Evolutionary conservation across 139 green algal species (phyloP).

Genomic region (Chlorella sp.): DNA sequence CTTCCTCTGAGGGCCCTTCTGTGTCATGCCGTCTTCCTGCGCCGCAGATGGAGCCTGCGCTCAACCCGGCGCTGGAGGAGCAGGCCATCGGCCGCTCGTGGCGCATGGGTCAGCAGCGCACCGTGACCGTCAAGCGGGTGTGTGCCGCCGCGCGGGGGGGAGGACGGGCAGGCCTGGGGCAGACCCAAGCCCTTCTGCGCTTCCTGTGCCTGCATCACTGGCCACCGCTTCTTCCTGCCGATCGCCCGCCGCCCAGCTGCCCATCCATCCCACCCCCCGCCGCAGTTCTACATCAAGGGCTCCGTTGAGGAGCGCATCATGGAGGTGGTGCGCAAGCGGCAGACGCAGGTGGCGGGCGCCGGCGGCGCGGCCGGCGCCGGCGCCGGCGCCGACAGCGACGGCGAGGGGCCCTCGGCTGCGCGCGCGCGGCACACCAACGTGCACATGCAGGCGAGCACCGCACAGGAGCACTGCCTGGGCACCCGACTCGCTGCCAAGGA

Average conservation of each 20-base stretch:
- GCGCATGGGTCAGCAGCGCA: slow-evolving; percentile 77
- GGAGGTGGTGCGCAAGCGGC: slow-evolving; percentile 53
- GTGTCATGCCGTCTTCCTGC: slow-evolving; percentile 68
- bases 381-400: not conserved
- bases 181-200: too few species aligned
- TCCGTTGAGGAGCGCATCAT: slow-evolving; percentile 72
- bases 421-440: slow-evolving; percentile 4
- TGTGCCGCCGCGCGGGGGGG: too few species aligned
- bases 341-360: slow-evolving; percentile 1
- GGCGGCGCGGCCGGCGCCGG: not conserved
- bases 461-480: too few species aligned
- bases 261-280: too few species aligned
- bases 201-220: too few species aligned
- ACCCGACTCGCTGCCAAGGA: too few species aligned
- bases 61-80: slow-evolving; percentile 84
- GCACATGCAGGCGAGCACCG: slow-evolving; percentile 2
- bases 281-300: too few species aligned
- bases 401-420: not conserved
- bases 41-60: slow-evolving; percentile 79
- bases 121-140: slow-evolving; percentile 67
- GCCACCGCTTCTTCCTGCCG: too few species aligned
- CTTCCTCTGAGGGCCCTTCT: too few species aligned
- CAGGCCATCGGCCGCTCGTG: slow-evolving; percentile 74
- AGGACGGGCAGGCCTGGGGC: too few species aligned
- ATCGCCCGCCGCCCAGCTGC: too few species aligned